Conservation (phyloP, 75 land plant species). For the Pinus taeda region DNA sequence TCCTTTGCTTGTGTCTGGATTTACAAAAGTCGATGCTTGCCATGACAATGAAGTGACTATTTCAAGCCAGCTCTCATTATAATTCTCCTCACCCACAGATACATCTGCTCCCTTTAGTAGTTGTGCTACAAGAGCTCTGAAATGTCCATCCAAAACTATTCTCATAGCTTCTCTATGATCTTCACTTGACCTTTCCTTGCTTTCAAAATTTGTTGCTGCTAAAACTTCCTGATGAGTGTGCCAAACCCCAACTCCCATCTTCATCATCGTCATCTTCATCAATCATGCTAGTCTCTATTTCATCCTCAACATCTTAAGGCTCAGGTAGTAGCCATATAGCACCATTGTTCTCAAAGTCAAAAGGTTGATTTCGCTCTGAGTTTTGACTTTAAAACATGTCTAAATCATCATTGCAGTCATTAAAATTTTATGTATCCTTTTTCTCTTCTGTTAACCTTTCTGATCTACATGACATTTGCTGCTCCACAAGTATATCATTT, state of each 20-base stretch:
- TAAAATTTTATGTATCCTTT: no score
- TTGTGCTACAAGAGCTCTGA: conserved; percentile 58
- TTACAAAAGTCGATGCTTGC: conserved; percentile 79
- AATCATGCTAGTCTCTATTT: conserved; percentile 23
- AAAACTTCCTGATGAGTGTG: conserved; percentile 42
- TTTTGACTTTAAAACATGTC: no score
- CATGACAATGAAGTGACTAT: conserved; percentile 76
- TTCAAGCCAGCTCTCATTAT: conserved; percentile 57
- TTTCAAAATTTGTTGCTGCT: conserved; percentile 24
- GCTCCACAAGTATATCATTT: no score
- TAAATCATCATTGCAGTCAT: no score
- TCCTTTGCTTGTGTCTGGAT: conserved; percentile 58
- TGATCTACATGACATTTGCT: no score
- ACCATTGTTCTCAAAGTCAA: no score
- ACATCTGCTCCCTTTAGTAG: conserved; percentile 61
- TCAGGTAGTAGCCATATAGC: no score
- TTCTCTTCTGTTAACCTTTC: no score
- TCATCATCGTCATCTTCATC: conserved; percentile 77
- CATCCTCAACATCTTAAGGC: no score
- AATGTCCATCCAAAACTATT: conserved; percentile 65
- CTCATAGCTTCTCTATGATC: conserved; percentile 54
- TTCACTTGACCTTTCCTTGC: conserved; percentile 30
- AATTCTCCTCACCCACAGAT: conserved; percentile 48
- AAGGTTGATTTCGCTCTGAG: no score
- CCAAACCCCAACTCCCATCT: conserved; percentile 17